Percentiles rank a stretch among this genome's conserved stretches.
Evolutionary conservation across 371 early-diverging fungal species (phyloP).

Genomic region (Syncephalis fuscata): DNA sequence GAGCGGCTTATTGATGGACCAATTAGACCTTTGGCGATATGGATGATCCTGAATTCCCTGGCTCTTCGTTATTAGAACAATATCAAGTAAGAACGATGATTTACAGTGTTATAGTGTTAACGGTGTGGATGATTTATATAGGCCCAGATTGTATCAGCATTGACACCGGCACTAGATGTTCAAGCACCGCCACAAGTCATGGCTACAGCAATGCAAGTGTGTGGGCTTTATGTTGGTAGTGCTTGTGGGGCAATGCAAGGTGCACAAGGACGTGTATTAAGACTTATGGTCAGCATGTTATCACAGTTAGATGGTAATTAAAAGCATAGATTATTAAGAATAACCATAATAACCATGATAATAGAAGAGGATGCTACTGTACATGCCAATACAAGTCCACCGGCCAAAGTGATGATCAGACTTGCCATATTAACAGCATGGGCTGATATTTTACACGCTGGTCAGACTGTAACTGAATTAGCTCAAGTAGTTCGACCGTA

Average conservation of each 20-base stretch:
- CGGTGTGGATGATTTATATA: neutral
- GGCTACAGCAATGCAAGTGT: slow-evolving; percentile 61
- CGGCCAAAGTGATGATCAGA: too few species aligned
- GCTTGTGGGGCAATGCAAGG: slow-evolving; percentile 57
- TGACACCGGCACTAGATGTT: slow-evolving; percentile 67
- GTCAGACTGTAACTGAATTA: too few species aligned
- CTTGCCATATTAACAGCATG: too few species aligned
- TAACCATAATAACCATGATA: too few species aligned
- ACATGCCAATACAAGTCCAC: too few species aligned
- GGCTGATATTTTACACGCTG: too few species aligned
- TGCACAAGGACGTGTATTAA: slow-evolving; percentile 51
- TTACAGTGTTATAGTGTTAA: too few species aligned
- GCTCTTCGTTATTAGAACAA: slow-evolving; percentile 62
- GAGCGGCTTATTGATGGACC: too few species aligned
- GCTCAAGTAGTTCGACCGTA: too few species aligned
- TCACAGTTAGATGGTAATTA: slow-evolving; percentile 53
- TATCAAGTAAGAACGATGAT: slow-evolving; percentile 29
- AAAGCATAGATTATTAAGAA: too few species aligned
- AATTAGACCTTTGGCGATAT: slow-evolving; percentile 28
- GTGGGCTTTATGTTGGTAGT: slow-evolving; percentile 71
- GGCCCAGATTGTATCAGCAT: slow-evolving; percentile 69
- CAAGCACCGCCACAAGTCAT: slow-evolving; percentile 64
- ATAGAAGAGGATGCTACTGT: too few species aligned
- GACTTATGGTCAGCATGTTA: slow-evolving; percentile 45
- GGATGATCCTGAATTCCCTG: slow-evolving; percentile 69